These are phyloP conservation scores for Nicotiana noctiflora DNA, from an alignment of 257 asterid species.

Conservation along the genomic window DNA sequence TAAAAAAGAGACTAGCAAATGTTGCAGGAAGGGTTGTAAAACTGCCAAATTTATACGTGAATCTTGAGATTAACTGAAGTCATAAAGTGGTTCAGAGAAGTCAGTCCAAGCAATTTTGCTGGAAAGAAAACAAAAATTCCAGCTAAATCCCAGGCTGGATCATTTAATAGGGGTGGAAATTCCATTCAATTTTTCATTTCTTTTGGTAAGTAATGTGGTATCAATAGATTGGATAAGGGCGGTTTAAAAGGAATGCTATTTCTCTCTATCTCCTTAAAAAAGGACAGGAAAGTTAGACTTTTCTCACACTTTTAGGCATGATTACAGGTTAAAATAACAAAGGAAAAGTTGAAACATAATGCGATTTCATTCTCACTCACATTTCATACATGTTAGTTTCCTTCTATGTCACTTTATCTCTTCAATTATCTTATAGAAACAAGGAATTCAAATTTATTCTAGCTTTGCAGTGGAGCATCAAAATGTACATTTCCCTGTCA, in stretches of 20 bases:
- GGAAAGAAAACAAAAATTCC: slow-evolving; percentile 43
- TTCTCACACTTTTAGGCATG: background rate
- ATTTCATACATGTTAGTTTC: background rate
- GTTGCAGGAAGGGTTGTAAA: slow-evolving; percentile 17
- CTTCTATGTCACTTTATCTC: background rate
- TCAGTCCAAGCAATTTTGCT: slow-evolving; percentile 20
- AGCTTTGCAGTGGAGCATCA: background rate
- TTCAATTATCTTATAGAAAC: background rate
- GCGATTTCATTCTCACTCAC: background rate
- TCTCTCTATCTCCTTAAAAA: background rate
- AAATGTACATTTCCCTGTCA: background rate
- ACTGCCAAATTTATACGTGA: slow-evolving; percentile 21
- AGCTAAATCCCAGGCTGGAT: slow-evolving; percentile 53
- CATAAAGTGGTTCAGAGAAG: slow-evolving; percentile 11
- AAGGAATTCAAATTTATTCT: background rate
- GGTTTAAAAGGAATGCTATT: background rate
- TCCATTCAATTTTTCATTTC: slow-evolving; percentile 1
- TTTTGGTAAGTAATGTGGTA: background rate
- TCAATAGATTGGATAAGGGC: background rate
- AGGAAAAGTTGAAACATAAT: background rate
- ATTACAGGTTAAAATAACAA: background rate
- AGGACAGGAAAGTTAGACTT: background rate
- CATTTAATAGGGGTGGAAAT: slow-evolving; percentile 19
- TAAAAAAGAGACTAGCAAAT: slow-evolving; percentile 10
- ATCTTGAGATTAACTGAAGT: slow-evolving; percentile 17